Percentiles rank a stretch among this genome's conserved stretches.
These are phyloP conservation scores for Xerocomus amazonicus DNA, from an alignment of 1,284 basidiomycete genomes.

Conservation along the genomic window DNA sequence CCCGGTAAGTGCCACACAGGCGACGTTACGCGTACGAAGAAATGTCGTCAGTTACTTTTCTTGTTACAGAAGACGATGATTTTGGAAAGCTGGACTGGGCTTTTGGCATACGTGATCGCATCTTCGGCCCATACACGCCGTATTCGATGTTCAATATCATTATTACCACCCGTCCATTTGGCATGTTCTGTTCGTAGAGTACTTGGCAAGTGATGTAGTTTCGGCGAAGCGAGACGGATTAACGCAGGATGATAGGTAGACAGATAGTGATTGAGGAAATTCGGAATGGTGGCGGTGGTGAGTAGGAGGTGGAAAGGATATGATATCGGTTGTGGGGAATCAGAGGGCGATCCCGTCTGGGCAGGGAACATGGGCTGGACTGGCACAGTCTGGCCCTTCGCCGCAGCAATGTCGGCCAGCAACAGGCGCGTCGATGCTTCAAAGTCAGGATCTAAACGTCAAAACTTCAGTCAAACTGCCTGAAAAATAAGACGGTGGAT, in stretches of 20 bases:
- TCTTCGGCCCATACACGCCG: slow-evolving; percentile 75
- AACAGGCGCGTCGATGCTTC: slow-evolving; percentile 64
- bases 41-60: slow-evolving; percentile 52
- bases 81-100: slow-evolving; percentile 43
- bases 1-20: slow-evolving; percentile 61
- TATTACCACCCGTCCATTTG: slow-evolving; percentile 73
- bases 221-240: slow-evolving; percentile 70
- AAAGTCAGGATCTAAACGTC: slow-evolving; percentile 64
- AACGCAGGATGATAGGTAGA: slow-evolving; percentile 56
- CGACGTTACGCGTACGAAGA: slow-evolving; percentile 58
- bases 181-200: slow-evolving; percentile 71
- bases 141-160: slow-evolving; percentile 74
- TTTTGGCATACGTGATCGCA: slow-evolving; percentile 36
- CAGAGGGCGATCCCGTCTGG: slow-evolving; percentile 14
- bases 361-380: slow-evolving; percentile 22
- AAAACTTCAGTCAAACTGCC: background rate
- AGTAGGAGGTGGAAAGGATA: slow-evolving; percentile 79
- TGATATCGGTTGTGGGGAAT: slow-evolving; percentile 30
- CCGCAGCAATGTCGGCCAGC: slow-evolving; percentile 64
- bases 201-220: slow-evolving; percentile 73
- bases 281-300: slow-evolving; percentile 85
- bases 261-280: slow-evolving; percentile 67
- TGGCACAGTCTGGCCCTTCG: slow-evolving; percentile 50
- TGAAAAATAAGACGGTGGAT: slow-evolving; percentile 8
- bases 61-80: slow-evolving; percentile 82